A percentile compares a stretch with the other conserved stretches of the same genome.
Conservation (phyloP, 148 eudicot species). For the Chenopodium album region DNA sequence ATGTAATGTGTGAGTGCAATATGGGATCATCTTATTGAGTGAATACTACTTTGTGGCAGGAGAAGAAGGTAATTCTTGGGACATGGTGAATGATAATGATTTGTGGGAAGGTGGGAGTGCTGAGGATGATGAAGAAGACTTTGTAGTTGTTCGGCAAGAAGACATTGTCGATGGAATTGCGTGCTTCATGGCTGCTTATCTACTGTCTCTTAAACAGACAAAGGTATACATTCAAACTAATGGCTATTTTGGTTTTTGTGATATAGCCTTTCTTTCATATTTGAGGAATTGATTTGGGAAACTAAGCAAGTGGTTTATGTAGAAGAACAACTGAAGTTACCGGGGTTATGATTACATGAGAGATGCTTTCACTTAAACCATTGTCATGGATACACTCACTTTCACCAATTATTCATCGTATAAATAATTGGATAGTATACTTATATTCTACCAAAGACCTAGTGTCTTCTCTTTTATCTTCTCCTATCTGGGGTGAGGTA, state of each 20-base stretch:
- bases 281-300: not conserved
- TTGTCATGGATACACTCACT: not conserved
- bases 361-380: not conserved
- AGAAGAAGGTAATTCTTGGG: slow-evolving; percentile 95
- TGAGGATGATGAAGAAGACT: slow-evolving; percentile 69
- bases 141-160: slow-evolving; percentile 83
- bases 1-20: not conserved
- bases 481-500: not conserved
- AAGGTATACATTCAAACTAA: slow-evolving; percentile 46
- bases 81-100: slow-evolving; percentile 82
- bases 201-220: slow-evolving; percentile 76
- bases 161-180: slow-evolving; percentile 96
- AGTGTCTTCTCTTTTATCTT: not conserved
- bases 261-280: not conserved
- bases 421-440: not conserved
- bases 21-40: not conserved
- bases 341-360: not conserved
- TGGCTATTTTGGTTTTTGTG: not conserved
- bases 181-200: slow-evolving; percentile 89
- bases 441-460: not conserved
- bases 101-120: slow-evolving; percentile 69
- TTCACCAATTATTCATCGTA: not conserved
- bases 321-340: slow-evolving; percentile 5
- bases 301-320: not conserved
- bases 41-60: slow-evolving; percentile 28